Conservation (phyloP, 768 basidiomycete genomes). For the Tephrocybe sp. region DNA sequence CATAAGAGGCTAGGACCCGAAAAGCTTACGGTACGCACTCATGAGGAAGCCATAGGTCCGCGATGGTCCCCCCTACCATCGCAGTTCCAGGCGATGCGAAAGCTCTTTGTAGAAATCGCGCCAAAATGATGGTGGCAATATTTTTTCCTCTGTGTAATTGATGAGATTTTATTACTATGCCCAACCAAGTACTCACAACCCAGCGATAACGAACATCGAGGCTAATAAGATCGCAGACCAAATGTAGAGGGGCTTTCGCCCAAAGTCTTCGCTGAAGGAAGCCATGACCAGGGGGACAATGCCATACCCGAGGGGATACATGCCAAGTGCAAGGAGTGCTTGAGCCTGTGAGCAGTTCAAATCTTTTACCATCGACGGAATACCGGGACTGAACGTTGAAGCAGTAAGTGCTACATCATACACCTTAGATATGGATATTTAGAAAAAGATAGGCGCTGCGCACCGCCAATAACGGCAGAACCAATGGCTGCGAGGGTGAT, state of each 20-base stretch:
- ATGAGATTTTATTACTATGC: background rate
- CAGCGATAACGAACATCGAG: conserved; percentile 47
- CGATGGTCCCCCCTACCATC: conserved; percentile 70
- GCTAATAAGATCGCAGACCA: conserved; percentile 46
- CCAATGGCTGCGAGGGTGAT: conserved; percentile 44
- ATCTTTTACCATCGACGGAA: conserved; percentile 51
- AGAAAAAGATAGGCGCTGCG: background rate
- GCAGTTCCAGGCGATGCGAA: conserved; percentile 69
- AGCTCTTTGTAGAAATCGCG: conserved; percentile 44
- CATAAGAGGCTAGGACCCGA: background rate
- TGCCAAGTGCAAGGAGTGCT: conserved; percentile 45
- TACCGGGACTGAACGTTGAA: conserved; percentile 53
- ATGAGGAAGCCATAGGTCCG: conserved; percentile 63
- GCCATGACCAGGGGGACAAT: conserved; percentile 63
- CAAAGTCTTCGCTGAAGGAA: conserved; percentile 72
- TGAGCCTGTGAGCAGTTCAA: conserved; percentile 41
- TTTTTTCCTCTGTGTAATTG: background rate
- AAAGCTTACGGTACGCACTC: conserved; percentile 38
- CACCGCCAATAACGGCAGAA: conserved; percentile 37
- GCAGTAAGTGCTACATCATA: conserved; percentile 42
- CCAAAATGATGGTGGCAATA: background rate
- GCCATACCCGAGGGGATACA: conserved; percentile 60
- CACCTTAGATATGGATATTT: background rate
- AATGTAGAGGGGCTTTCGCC: conserved; percentile 59
- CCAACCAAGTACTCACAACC: conserved; percentile 30